phyloP scores from a whole-genome alignment of 306 rosid species.

The Acacia melanoxylon region DNA sequence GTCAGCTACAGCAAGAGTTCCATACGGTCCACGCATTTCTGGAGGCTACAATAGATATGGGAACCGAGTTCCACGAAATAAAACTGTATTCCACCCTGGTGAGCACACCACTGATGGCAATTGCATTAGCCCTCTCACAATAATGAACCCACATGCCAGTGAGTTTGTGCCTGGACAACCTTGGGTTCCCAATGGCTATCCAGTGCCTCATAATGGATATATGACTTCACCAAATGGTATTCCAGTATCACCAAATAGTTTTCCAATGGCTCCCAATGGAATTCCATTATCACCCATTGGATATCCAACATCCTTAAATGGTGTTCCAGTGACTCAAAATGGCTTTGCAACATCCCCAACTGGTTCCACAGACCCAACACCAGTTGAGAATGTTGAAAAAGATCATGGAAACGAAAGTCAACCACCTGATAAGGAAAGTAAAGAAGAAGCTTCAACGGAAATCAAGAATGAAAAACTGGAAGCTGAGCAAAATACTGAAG shows the following conservation, averaged over 20 bases:
- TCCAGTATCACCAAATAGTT: conserved; percentile 60
- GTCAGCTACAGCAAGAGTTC: conserved; percentile 94
- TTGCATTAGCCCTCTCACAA: conserved; percentile 70
- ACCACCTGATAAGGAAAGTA: conserved; percentile 36
- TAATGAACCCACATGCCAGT: conserved; percentile 95
- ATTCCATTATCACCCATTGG: conserved; percentile 58
- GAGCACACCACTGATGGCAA: conserved; percentile 65
- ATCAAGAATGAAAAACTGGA: conserved; percentile 43
- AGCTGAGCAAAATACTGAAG: conserved; percentile 47
- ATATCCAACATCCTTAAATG: conserved; percentile 48
- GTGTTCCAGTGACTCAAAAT: conserved; percentile 51
- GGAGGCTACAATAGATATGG: conserved; percentile 88
- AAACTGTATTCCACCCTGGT: conserved; percentile 53
- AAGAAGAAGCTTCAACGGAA: conserved; percentile 39
- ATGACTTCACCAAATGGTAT: conserved; percentile 57
- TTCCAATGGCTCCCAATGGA: conserved; percentile 59
- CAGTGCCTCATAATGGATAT: conserved; percentile 69
- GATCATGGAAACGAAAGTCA: conserved; percentile 41
- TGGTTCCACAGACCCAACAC: conserved; percentile 49
- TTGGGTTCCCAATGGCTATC: conserved; percentile 82
- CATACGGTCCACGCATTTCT: conserved; percentile 93
- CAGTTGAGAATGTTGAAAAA: conserved; percentile 38
- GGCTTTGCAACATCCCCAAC: conserved; percentile 58
- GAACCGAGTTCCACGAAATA: conserved; percentile 73
- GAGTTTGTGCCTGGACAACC: conserved; percentile 92